Conservation (phyloP, 2,329 filamentous ascomycete genomes). For the Phaeophleospora eucalypticola region DNA sequence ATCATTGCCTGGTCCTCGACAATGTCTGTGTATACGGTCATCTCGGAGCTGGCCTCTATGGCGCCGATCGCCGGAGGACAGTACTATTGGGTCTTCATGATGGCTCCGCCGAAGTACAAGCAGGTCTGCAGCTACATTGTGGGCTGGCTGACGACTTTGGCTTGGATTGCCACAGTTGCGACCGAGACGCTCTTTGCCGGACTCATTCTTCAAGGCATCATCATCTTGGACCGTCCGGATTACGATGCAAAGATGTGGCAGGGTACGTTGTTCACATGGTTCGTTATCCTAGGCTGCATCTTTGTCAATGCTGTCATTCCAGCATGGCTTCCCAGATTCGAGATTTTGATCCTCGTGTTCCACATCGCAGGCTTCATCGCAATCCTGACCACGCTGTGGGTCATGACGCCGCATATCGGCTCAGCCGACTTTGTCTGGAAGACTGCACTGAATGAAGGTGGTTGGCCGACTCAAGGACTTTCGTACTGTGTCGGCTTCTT, state of each 20-base stretch:
- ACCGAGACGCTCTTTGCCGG: constrained; percentile 41
- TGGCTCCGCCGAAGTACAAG: constrained; percentile 39
- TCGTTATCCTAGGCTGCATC: constrained; percentile 37
- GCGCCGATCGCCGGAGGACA: constrained; percentile 45
- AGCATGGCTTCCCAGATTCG: constrained; percentile 36
- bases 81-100: constrained; percentile 47
- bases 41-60: constrained; percentile 47
- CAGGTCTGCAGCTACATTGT: constrained; percentile 43
- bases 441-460: constrained; percentile 30
- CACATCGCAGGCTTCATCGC: constrained; percentile 54
- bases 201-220: constrained; percentile 40
- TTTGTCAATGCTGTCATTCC: constrained; percentile 49
- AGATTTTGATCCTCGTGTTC: constrained; percentile 42
- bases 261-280: constrained; percentile 40
- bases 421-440: constrained; percentile 29
- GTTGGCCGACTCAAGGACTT: constrained; percentile 33
- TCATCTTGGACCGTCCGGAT: constrained; percentile 36
- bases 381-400: constrained; percentile 45
- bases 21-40: constrained; percentile 45
- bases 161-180: constrained; percentile 43
- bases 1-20: constrained; percentile 50
- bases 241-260: constrained; percentile 38
- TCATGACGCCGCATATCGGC: constrained; percentile 26
- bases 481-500: constrained; percentile 35
- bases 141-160: constrained; percentile 41